Base-by-base conservation (phyloP, 1,139 yeast genomes). In the Protomyces lactucae-debilis region DNA sequence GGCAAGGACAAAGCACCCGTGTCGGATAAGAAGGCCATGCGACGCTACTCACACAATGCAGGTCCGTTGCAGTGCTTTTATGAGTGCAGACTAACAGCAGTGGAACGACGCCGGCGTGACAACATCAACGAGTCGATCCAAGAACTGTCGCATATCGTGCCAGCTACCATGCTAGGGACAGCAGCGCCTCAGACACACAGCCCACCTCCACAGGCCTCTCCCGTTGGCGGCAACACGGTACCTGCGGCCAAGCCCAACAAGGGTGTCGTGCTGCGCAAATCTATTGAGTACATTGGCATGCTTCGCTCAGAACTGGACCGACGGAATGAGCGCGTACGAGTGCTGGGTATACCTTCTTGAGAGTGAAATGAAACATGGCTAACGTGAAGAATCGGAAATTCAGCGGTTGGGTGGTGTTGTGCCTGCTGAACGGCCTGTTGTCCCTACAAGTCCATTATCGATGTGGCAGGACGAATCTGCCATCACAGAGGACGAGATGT, bases 121-220 rank as follows among this genome's bases (percentile, higher is more conserved):
- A 89, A 88, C 71, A 88, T 92, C 74, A 91, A 91, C 73, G 97
- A 90, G 61, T 85, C 86, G 72, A 92, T 92, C 65, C 95, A 88
- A 71, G 96, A 91, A 71, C 79, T 92, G 54, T 81, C 90, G 59
- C 78, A 82, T 0, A 75, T 88, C 61, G 83, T 92, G 2, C 83
- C 86, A 70, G 87, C 85, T 25, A 6, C 48, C 3, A n/a, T 43
- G 25, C 48, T 43, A 16, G 67, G 63, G 35, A 67, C 67, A 10
- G 54, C 66, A 1, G 68, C 68, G 12, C 60, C 64, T 5, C 55
- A 46, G 16, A 46, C 66, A 25, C n/a, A 16, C 6, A n/a, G 23
- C 12, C 45, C 25, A 57, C 63, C 43, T 23, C 59, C 6, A 46
- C 64, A 2, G 54, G 61, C 16, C 10, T 66, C 2, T 55, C 55